Evolutionary conservation across 1,284 basidiomycete species (phyloP).

Genomic region (Ceratobasidium sp.): DNA sequence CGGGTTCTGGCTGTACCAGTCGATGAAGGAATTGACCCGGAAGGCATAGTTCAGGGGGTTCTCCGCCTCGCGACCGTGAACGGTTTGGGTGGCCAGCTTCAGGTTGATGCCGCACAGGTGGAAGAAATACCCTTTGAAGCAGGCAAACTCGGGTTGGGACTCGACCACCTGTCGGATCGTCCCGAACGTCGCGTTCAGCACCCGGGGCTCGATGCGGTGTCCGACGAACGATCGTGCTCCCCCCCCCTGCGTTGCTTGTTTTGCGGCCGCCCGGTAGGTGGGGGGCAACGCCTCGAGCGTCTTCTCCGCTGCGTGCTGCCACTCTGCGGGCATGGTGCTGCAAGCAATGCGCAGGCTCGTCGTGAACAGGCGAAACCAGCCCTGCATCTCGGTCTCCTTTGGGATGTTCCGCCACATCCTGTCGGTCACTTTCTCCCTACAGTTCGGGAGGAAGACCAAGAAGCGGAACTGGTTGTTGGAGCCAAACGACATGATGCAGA

Average conservation of each 20-base stretch:
- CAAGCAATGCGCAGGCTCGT: background rate
- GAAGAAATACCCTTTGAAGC: slow-evolving; percentile 15
- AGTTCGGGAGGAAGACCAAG: background rate
- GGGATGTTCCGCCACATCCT: background rate
- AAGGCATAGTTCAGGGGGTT: slow-evolving; percentile 23
- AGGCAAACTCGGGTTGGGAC: background rate
- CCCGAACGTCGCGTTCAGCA: background rate
- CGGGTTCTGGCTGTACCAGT: slow-evolving; percentile 17
- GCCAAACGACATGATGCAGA: slow-evolving; percentile 10
- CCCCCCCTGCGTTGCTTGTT: background rate
- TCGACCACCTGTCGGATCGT: background rate
- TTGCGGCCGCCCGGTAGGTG: background rate
- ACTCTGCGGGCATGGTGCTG: background rate
- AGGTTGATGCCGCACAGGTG: slow-evolving; percentile 28
- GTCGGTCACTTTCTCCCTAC: slow-evolving; percentile 2
- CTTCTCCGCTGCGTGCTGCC: slow-evolving; percentile 11
- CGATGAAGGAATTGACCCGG: background rate
- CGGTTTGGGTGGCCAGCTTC: background rate
- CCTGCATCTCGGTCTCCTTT: background rate
- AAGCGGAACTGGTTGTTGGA: slow-evolving; percentile 25
- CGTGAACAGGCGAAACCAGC: background rate
- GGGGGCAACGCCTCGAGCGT: background rate
- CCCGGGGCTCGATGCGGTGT: background rate
- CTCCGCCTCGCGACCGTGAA: background rate
- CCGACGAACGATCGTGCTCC: background rate